Conservation (phyloP, 352 stramenopile species). For the Globisporangium polare region DNA sequence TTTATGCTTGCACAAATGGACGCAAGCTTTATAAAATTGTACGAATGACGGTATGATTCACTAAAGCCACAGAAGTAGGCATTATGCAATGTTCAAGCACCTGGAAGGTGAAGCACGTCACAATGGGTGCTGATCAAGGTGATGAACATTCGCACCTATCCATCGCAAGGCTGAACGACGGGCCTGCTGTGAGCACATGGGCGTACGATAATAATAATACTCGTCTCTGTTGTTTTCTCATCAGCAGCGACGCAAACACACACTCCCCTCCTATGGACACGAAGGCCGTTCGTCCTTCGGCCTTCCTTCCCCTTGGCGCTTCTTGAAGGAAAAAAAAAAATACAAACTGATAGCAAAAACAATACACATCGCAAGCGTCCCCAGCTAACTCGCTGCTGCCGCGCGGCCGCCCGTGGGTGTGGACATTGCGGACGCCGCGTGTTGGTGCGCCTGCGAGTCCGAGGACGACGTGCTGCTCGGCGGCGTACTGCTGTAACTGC, state of each 20-base stretch:
- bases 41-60: neutral
- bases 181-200: neutral
- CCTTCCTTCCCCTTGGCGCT: neutral
- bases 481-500: slow-evolving; percentile 34
- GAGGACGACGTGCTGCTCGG: slow-evolving; percentile 31
- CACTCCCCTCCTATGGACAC: neutral
- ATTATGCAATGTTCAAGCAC: neutral
- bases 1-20: neutral
- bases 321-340: neutral
- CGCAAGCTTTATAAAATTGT: neutral
- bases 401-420: slow-evolving; percentile 14
- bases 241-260: neutral
- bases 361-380: neutral
- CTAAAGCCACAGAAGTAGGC: neutral
- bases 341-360: slow-evolving; percentile 2
- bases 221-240: neutral
- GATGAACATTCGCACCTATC: no score
- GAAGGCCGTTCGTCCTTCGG: neutral
- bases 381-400: slow-evolving; percentile 21
- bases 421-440: slow-evolving; percentile 4
- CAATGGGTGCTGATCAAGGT: neutral
- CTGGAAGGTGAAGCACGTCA: no score
- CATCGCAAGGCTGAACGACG: neutral
- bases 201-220: neutral
- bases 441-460: slow-evolving; percentile 9